A percentile compares a stretch with the other conserved stretches of the same genome.
These are phyloP conservation scores for Boletus coccyginus DNA, from an alignment of 768 basidiomycete species.

Conservation along the genomic window DNA sequence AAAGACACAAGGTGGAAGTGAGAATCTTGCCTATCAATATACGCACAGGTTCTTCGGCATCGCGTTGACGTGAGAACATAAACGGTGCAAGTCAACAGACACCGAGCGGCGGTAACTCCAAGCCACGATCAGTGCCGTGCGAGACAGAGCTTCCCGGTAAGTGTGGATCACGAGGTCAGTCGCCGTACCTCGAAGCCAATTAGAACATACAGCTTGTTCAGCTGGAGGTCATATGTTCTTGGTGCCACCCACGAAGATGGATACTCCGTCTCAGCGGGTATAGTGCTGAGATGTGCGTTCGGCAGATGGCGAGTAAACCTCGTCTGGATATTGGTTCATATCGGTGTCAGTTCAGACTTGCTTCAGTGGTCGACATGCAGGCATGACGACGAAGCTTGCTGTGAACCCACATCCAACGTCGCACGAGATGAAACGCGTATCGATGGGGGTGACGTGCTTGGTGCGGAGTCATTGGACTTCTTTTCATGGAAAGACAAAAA, in stretches of 20 bases:
- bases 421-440: not conserved
- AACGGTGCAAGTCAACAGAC: not conserved
- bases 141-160: not conserved
- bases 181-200: not conserved
- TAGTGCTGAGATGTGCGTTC: conserved; percentile 1
- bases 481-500: not conserved
- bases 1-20: not conserved
- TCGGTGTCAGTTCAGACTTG: not conserved
- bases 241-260: not conserved
- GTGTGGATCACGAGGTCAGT: not conserved
- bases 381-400: not conserved
- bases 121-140: not conserved
- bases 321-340: no score
- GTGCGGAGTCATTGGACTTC: not conserved
- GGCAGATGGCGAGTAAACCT: not conserved
- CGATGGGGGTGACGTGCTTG: not conserved
- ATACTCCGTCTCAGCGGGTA: not conserved
- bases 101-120: not conserved
- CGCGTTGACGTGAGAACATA: not conserved
- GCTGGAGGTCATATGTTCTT: not conserved
- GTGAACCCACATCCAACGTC: not conserved
- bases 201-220: not conserved
- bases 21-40: not conserved
- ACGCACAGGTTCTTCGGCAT: not conserved
- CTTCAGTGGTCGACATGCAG: not conserved